A percentile compares a stretch with the other conserved stretches of the same genome.
Conservation (phyloP, 2,329 filamentous ascomycete species). For the Diaporthe citri region DNA sequence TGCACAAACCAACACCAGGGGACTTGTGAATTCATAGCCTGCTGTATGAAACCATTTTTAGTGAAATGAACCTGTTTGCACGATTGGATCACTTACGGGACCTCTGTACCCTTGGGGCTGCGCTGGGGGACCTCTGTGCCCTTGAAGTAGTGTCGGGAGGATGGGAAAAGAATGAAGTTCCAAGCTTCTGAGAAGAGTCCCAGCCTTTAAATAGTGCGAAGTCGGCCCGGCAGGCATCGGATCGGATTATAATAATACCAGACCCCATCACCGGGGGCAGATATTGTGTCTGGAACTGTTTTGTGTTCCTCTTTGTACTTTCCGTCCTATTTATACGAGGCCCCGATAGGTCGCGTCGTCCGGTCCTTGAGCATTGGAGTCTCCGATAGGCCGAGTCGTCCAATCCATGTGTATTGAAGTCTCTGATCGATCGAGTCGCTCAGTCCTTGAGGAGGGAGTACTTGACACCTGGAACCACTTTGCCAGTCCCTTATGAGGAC, state of each 20-base stretch:
- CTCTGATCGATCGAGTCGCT: neutral
- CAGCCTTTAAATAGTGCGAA: neutral
- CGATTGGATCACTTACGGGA: neutral
- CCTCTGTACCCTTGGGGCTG: neutral
- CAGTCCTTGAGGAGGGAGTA: too few relatives aligned
- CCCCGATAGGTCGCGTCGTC: too few relatives aligned
- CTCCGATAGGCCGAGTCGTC: too few relatives aligned
- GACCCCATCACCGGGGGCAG: neutral
- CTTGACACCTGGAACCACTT: neutral
- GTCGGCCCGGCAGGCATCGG: neutral
- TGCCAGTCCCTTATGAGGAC: neutral
- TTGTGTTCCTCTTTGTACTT: neutral
- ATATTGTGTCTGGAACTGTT: neutral
- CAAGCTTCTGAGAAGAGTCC: neutral
- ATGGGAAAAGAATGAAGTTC: neutral
- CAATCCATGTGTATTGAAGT: too few relatives aligned
- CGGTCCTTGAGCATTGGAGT: too few relatives aligned
- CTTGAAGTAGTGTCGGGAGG: neutral
- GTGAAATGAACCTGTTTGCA: rapidly evolving
- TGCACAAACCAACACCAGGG: neutral
- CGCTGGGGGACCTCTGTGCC: neutral
- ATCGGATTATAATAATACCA: neutral
- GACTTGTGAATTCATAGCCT: neutral
- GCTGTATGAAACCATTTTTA: neutral
- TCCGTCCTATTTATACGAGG: neutral